Evolutionary conservation across 371 early-diverging fungal genomes (phyloP), one percentile per base, ranked within the genome.

Genomic region (Gilbertella persicaria): DNA sequence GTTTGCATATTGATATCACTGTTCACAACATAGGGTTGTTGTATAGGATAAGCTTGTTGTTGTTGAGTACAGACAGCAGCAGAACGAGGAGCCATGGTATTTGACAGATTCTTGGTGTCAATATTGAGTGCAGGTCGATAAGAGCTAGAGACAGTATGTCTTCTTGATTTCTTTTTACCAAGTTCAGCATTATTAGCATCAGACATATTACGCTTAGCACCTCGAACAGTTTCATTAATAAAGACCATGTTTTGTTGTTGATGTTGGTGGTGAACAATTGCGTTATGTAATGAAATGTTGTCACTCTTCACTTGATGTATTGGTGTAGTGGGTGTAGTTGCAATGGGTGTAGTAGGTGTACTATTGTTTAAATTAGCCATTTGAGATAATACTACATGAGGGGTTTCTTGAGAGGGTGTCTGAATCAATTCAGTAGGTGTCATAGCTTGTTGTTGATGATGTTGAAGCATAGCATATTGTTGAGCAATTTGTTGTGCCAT

Each of bases 401-500:
- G 63, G 26, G 58, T 39, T 28, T 57, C 57, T 29, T 50, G 50
- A n/a, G 47, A 16, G 2, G 49, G 23, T 35, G 35, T 36, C 21
- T 36, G 36, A 20, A 17, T 13, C 21, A 28, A 7, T 42, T 51
- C 40, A 5, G 38, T 29, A 29, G 51, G 12, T 33, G 51, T 29
- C 29, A 21, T n/a, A 17, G 47, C n/a, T 39, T 24, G 14, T 19
- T 39, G 41, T 16, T 50, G 39, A 5, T 48, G 42, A 9, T 51
- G 53, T 8, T 53, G 53, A 1, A 55, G 26, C 5, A 55, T 38
- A 25, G 56, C 64, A 46, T 51, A 59, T 37, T 64, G 64, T 13
- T 64, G 64, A 10, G 64, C 55, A 52, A 64, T 64, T 30, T 59
- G 59, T 36, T 64, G 64, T 0, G 60, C 64, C 64, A 64, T 64